Percentiles rank a stretch among this genome's conserved stretches.
These are phyloP conservation scores for Paecilomyces sp. DNA, from an alignment of 2,329 filamentous ascomycete species.

Conservation along the genomic window DNA sequence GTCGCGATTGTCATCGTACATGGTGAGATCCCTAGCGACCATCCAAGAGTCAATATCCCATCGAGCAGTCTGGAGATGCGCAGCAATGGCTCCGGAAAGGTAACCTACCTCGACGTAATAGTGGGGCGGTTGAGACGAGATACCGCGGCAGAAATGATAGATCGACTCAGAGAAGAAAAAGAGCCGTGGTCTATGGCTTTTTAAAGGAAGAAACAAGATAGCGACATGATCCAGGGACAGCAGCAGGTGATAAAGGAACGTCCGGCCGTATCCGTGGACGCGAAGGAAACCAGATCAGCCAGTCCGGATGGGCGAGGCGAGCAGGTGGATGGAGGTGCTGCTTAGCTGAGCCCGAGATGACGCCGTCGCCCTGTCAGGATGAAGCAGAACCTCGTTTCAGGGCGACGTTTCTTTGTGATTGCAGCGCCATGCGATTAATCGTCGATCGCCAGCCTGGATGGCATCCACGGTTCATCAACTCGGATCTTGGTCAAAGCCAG, in stretches of 20 bases:
- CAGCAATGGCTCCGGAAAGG: not conserved
- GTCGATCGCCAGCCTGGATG: not conserved
- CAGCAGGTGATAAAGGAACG: not conserved
- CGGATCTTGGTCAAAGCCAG: not conserved
- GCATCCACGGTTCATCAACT: not conserved
- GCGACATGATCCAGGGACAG: not conserved
- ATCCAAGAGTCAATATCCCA: not conserved
- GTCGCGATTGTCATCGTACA: constrained; percentile 4
- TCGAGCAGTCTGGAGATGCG: not conserved
- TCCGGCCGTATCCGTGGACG: not conserved
- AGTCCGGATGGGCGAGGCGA: not conserved
- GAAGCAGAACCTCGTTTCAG: not conserved
- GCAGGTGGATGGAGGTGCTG: not conserved
- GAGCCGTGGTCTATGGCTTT: not conserved
- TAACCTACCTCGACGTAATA: not conserved
- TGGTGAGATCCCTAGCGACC: not conserved
- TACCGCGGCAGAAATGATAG: not conserved
- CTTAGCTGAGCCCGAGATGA: not conserved
- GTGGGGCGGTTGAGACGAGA: not conserved
- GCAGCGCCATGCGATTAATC: not conserved
- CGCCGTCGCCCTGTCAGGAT: not conserved
- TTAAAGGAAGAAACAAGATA: not conserved
- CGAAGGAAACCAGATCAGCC: not conserved
- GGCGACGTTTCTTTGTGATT: not conserved
- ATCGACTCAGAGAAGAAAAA: not conserved